Percentiles rank a stretch among this genome's conserved stretches.
Evolutionary conservation across 306 rosid genomes (phyloP).

Genomic region (Hippophae rhamnoides): DNA sequence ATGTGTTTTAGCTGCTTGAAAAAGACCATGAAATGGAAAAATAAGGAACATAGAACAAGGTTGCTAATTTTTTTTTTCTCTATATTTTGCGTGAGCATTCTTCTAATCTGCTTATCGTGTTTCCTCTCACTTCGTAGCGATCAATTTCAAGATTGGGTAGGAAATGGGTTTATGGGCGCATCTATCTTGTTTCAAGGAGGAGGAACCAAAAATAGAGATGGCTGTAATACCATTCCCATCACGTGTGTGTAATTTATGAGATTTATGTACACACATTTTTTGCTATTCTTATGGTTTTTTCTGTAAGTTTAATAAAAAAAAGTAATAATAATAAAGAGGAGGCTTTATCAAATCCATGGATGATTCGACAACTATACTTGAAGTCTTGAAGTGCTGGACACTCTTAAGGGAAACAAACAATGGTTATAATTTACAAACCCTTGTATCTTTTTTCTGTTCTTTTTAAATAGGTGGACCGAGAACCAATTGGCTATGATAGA

Average conservation of each 20-base stretch:
- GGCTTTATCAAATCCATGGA: no score
- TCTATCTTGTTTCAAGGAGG: slow-evolving; percentile 62
- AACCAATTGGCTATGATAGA: no score
- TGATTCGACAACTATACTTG: no score
- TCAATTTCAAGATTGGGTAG: slow-evolving; percentile 54
- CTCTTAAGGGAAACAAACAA: no score
- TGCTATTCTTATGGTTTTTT: neutral
- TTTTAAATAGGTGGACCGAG: no score
- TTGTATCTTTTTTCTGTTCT: no score
- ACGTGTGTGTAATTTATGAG: slow-evolving; percentile 2
- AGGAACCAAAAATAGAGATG: slow-evolving; percentile 40
- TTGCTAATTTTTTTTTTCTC: neutral
- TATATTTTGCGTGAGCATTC: no score
- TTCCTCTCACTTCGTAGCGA: slow-evolving; percentile 34
- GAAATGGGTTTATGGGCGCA: slow-evolving; percentile 81
- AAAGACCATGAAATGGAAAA: no score
- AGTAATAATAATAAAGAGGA: no score
- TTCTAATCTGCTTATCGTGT: neutral
- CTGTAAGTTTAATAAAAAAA: neutral
- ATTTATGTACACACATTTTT: slow-evolving; percentile 15
- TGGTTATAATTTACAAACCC: no score
- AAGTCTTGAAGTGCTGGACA: no score
- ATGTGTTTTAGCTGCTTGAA: no score
- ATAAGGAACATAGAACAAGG: neutral
- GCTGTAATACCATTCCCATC: slow-evolving; percentile 15